Evolutionary conservation across 208 protist species (phyloP).

Genomic region (Naegleria lovaniensis): DNA sequence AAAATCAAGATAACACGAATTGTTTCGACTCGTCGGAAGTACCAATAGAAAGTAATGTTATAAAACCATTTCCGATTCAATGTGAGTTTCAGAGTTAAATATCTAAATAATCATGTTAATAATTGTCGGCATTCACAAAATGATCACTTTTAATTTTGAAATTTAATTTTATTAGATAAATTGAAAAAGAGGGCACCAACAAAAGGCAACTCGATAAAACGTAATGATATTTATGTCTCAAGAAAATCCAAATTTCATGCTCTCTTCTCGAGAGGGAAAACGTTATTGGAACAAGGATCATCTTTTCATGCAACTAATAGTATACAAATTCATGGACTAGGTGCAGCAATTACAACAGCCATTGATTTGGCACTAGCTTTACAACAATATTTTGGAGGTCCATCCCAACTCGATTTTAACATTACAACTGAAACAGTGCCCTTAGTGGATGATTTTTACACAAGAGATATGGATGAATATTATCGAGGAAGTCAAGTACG

Average conservation of each 20-base stretch:
- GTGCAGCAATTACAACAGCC: not conserved
- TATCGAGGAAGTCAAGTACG: not conserved
- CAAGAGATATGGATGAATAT: not conserved
- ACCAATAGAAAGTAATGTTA: not conserved
- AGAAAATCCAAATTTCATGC: not conserved
- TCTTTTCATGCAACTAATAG: not conserved
- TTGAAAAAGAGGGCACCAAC: not conserved
- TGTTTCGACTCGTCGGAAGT: not conserved
- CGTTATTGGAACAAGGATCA: not conserved
- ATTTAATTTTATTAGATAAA: not conserved
- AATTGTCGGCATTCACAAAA: no score
- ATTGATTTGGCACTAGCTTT: not conserved
- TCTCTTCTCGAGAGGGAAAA: not conserved
- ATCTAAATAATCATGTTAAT: no score
- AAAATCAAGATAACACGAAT: not conserved
- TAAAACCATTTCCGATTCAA: not conserved
- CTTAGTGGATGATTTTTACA: slow-evolving; percentile 1
- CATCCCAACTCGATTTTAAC: not conserved
- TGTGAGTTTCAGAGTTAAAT: not conserved
- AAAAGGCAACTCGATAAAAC: not conserved
- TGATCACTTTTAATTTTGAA: no score
- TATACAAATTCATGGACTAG: not conserved
- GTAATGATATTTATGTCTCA: not conserved
- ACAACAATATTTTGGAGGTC: not conserved
- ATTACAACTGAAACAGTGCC: not conserved